phyloP scores from a whole-genome alignment of 164 flowering plant species.

The Annona cherimola region DNA sequence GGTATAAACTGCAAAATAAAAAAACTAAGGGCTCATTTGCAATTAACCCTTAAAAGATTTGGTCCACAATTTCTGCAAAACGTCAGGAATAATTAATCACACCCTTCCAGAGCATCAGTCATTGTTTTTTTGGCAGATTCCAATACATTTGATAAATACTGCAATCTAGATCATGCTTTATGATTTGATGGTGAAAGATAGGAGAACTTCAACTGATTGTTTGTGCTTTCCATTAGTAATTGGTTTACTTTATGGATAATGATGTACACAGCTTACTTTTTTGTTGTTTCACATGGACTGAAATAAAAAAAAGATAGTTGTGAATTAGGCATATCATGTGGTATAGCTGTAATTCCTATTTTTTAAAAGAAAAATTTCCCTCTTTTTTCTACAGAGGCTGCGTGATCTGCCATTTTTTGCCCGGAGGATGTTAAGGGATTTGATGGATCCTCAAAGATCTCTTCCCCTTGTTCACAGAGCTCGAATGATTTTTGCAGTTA shows the following conservation, averaged over 20 bases:
- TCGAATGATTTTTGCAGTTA: constrained; percentile 73
- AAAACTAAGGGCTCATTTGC: too few relatives aligned
- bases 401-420: constrained; percentile 86
- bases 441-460: constrained; percentile 77
- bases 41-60: too few relatives aligned
- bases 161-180: too few relatives aligned
- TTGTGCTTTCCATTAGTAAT: too few relatives aligned
- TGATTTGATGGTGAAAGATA: too few relatives aligned
- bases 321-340: background rate
- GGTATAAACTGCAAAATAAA: too few relatives aligned
- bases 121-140: too few relatives aligned
- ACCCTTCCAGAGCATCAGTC: too few relatives aligned
- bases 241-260: background rate
- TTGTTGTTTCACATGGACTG: background rate
- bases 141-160: too few relatives aligned
- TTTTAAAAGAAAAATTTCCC: background rate
- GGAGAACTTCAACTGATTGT: too few relatives aligned
- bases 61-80: too few relatives aligned
- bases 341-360: background rate
- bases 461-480: constrained; percentile 71
- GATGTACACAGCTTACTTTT: background rate
- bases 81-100: too few relatives aligned
- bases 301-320: background rate
- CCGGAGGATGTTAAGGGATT: constrained; percentile 62
- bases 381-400: constrained; percentile 47